Base-by-base conservation (phyloP, 352 stramenopile species). In the Peronospora farinosa region DNA sequence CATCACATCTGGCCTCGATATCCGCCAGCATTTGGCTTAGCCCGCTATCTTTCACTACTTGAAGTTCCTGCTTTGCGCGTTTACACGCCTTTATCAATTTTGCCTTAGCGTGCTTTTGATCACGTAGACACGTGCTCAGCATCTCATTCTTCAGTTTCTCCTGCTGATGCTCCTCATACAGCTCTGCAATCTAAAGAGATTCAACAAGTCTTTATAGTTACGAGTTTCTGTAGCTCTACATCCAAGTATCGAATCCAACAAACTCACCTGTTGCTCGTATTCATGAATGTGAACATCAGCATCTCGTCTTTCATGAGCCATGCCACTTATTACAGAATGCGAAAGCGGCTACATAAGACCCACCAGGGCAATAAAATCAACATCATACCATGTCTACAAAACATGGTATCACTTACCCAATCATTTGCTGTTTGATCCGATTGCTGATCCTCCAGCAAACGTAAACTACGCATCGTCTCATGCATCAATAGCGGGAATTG, bases 61-160 rank as follows among this genome's bases (percentile, higher is more conserved):
- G 74, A 33, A 91, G 67, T 32, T 87, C 69, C 37, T 75, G 63
- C 30, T 76, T 83, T 5, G 69, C 63, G 19, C 69, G 61, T 48
- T 86, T 88, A 56, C 76, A 87, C 17, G 74, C 78, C 33, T 86
- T 87, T 63, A 88, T 74, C 4, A 83, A 60, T 48, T 91, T 91
- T 0, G 55, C 17, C 35, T 86, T 91, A n/a, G 70, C 50, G 25
- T 71, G 60, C 39, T 91, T 88, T 31, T 88, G 75, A 21, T 88
- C 73, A 3, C 68, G 68, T 3, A 91, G 57, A 23, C 76, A 84
- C 38, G 81, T 75, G 23, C 28, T 65, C 32, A 91, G 50, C 75
- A 84, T 82, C 35, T 81, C 66, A 45, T 78, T 85, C 36, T 83
- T 78, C 23, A 81, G 57, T 46, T 84, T 87, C 45, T 88, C 74